Conservation (phyloP, 495 filamentous ascomycete species). For the Sordaria brevicollis region DNA sequence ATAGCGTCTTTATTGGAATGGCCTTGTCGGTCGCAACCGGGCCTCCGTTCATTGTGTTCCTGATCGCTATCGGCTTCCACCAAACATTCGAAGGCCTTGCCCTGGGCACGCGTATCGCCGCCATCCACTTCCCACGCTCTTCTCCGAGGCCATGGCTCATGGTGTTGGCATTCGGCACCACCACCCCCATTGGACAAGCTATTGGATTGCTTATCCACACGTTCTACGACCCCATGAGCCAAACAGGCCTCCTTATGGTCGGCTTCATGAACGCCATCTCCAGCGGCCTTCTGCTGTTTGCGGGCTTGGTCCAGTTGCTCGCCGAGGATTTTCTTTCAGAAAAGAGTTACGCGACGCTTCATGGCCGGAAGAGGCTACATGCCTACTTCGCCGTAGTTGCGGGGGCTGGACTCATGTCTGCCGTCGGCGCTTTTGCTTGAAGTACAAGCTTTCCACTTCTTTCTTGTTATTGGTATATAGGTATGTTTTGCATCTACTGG, state of each 20-base stretch:
- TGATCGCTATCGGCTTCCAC: conserved; percentile 75
- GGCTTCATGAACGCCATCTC: conserved; percentile 90
- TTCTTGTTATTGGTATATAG: neutral
- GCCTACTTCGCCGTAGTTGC: conserved; percentile 69
- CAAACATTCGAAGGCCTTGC: conserved; percentile 69
- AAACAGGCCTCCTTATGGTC: conserved; percentile 79
- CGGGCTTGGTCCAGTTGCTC: conserved; percentile 80
- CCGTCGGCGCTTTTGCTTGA: conserved; percentile 83
- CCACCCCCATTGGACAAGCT: conserved; percentile 84
- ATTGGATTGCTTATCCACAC: conserved; percentile 74
- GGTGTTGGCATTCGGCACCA: conserved; percentile 83
- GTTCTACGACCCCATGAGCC: conserved; percentile 73
- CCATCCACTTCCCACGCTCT: conserved; percentile 46
- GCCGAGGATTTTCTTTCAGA: conserved; percentile 91
- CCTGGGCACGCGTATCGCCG: conserved; percentile 62
- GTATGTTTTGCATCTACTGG: conserved; percentile 1
- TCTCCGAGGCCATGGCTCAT: conserved; percentile 77
- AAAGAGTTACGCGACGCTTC: conserved; percentile 67
- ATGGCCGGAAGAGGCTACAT: conserved; percentile 57
- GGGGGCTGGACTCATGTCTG: conserved; percentile 73
- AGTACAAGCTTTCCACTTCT: neutral
- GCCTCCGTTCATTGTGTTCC: conserved; percentile 65
- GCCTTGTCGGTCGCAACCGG: conserved; percentile 74
- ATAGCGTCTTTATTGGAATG: conserved; percentile 86
- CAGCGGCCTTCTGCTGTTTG: conserved; percentile 78